A percentile compares a stretch with the other conserved stretches of the same genome.
These are phyloP conservation scores for Zymoseptoria crescenta DNA, from an alignment of 2,329 filamentous ascomycete species.

Conservation along the genomic window DNA sequence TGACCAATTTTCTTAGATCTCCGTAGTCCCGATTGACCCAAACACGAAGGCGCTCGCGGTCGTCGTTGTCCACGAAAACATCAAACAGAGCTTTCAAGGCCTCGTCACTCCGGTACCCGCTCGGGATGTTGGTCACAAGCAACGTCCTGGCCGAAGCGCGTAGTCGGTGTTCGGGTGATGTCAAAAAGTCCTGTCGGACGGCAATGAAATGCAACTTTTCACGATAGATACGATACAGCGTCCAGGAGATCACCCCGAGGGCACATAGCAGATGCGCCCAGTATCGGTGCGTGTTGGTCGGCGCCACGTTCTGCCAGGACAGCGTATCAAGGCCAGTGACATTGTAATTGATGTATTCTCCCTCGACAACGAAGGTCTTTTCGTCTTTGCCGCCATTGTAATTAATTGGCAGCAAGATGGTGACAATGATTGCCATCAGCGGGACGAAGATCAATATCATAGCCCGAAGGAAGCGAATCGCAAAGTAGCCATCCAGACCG, in stretches of 20 bases:
- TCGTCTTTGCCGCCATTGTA: constrained; percentile 18
- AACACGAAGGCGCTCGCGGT: constrained; percentile 12
- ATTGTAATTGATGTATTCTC: constrained; percentile 18
- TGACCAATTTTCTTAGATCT: constrained; percentile 10
- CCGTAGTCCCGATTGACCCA: constrained; percentile 29
- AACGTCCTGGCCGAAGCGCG: constrained; percentile 27
- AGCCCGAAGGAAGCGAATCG: constrained; percentile 9
- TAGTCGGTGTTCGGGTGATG: constrained; percentile 22
- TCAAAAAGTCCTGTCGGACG: constrained; percentile 26
- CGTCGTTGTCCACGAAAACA: constrained; percentile 22
- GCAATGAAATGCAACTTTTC: constrained; percentile 26
- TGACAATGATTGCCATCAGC: constrained; percentile 22
- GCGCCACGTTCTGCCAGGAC: constrained; percentile 27
- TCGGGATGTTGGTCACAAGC: constrained; percentile 29
- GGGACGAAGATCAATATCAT: constrained; percentile 23
- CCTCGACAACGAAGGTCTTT: not conserved
- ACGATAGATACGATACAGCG: constrained; percentile 25
- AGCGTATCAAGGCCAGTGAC: constrained; percentile 27
- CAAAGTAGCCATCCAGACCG: constrained; percentile 12
- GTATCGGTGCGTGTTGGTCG: constrained; percentile 22
- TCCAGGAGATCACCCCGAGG: constrained; percentile 22
- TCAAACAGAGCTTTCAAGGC: constrained; percentile 25
- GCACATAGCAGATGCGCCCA: constrained; percentile 29
- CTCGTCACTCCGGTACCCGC: constrained; percentile 21
- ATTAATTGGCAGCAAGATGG: constrained; percentile 27